A percentile compares a stretch with the other conserved stretches of the same genome.
These are phyloP conservation scores for Phytophthora melonis DNA, from an alignment of 352 stramenopile species.

Conservation along the genomic window DNA sequence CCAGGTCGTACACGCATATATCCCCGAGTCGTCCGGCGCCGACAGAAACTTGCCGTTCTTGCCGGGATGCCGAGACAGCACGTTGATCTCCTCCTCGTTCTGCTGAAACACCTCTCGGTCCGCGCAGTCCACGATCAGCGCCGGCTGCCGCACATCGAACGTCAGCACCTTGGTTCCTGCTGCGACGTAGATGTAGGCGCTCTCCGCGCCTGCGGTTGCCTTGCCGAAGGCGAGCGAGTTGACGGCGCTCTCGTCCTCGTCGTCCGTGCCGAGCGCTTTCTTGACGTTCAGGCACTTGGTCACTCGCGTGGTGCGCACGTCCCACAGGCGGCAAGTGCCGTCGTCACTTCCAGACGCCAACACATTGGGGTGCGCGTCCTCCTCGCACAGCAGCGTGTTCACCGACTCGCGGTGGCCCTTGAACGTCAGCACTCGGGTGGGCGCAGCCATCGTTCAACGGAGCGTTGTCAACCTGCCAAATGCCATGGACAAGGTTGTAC, in stretches of 20 bases:
- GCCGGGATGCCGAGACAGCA: conserved; percentile 54
- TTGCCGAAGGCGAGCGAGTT: conserved; percentile 74
- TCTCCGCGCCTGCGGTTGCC: conserved; percentile 26
- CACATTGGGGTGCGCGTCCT: conserved; percentile 56
- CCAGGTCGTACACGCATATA: conserved; percentile 75
- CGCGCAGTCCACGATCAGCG: conserved; percentile 63
- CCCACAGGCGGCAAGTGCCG: conserved; percentile 75
- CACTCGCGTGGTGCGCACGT: conserved; percentile 64
- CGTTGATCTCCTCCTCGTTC: conserved; percentile 78
- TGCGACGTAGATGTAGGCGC: conserved; percentile 62
- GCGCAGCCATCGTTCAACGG: conserved; percentile 6
- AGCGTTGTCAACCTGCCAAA: not conserved
- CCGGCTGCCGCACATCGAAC: conserved; percentile 73
- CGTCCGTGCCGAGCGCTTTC: conserved; percentile 49
- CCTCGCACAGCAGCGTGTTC: conserved; percentile 69
- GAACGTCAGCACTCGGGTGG: conserved; percentile 51
- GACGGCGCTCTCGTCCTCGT: conserved; percentile 56
- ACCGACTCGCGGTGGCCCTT: conserved; percentile 67
- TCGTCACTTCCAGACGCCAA: conserved; percentile 77
- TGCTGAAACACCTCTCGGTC: conserved; percentile 67
- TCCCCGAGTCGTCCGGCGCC: conserved; percentile 73
- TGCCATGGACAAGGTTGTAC: not conserved
- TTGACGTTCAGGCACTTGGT: conserved; percentile 74
- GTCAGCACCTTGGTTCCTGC: conserved; percentile 70
- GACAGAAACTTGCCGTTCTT: conserved; percentile 69